Percentiles rank a stretch among this genome's conserved stretches.
Evolutionary conservation across 2,329 filamentous ascomycete species (phyloP).

Genomic region (Drechmeria coniospora): DNA sequence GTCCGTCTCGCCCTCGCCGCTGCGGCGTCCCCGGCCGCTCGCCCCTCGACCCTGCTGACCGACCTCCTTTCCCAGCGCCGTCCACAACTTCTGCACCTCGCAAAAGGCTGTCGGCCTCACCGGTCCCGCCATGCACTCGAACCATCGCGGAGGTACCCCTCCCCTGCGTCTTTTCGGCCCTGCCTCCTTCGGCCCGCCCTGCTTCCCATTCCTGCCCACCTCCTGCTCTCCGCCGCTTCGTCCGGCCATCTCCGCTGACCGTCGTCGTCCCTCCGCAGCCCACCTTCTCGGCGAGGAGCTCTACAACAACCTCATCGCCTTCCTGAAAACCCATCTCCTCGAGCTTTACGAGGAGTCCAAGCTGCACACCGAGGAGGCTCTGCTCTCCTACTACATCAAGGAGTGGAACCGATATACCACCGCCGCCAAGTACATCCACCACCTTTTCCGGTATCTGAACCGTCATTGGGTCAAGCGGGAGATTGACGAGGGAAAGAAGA

Average conservation of each 20-base stretch:
- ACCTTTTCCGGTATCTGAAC: conserved; percentile 91
- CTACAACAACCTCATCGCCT: conserved; percentile 79
- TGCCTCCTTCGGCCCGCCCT: background rate
- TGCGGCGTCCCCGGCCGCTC: background rate
- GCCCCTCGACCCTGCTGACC: conserved; percentile 1
- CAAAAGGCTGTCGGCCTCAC: conserved; percentile 71
- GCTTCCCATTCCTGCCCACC: background rate
- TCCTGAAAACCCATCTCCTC: conserved; percentile 65
- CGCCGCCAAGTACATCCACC: conserved; percentile 93
- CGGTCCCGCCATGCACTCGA: conserved; percentile 21
- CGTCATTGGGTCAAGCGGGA: conserved; percentile 98
- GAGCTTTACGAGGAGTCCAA: conserved; percentile 57
- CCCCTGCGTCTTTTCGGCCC: no score
- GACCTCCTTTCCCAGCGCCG: conserved; percentile 45
- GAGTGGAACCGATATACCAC: conserved; percentile 95
- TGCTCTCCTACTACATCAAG: conserved; percentile 84
- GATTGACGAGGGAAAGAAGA: conserved; percentile 97
- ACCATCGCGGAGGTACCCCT: conserved; percentile 45
- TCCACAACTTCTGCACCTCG: conserved; percentile 98
- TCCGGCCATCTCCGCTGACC: no score
- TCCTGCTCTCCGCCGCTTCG: conserved; percentile 36
- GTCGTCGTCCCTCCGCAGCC: conserved; percentile 31
- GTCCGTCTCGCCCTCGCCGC: no score
- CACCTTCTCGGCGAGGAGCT: conserved; percentile 92
- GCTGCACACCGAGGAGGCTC: conserved; percentile 73